A percentile compares a stretch with the other conserved stretches of the same genome.
phyloP scores from a whole-genome alignment of 768 basidiomycete genomes.

The Leccinum barrowsii region DNA sequence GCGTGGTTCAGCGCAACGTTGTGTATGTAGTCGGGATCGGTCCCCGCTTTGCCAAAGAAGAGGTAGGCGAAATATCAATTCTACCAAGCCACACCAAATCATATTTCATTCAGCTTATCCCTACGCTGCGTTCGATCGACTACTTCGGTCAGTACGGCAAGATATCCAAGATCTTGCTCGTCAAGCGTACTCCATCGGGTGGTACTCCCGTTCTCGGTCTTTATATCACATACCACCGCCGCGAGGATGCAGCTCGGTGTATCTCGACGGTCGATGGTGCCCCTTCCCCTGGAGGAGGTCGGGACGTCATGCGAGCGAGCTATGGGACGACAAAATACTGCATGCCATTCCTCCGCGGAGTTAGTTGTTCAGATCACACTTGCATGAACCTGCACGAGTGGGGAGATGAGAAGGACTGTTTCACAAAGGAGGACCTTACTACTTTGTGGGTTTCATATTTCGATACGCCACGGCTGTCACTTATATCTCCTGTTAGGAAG shows the following conservation, averaged over 20 bases:
- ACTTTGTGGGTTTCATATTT: slow-evolving; percentile 61
- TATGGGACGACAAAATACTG: slow-evolving; percentile 98
- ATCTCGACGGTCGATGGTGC: slow-evolving; percentile 93
- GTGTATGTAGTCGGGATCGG: slow-evolving; percentile 97
- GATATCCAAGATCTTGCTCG: slow-evolving; percentile 90
- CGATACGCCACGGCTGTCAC: background rate
- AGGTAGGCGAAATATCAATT: slow-evolving; percentile 51
- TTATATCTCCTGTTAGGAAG: slow-evolving; percentile 50
- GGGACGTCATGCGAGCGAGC: slow-evolving; percentile 88
- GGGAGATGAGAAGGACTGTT: slow-evolving; percentile 98
- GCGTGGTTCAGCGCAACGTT: slow-evolving; percentile 94
- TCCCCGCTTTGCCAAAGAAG: slow-evolving; percentile 91
- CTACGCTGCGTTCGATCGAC: slow-evolving; percentile 88
- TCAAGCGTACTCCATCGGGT: slow-evolving; percentile 80
- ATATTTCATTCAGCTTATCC: slow-evolving; percentile 60
- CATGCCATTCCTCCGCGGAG: slow-evolving; percentile 87
- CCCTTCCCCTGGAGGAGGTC: slow-evolving; percentile 83
- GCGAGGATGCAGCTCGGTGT: slow-evolving; percentile 92
- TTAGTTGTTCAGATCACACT: slow-evolving; percentile 77
- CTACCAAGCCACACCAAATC: background rate
- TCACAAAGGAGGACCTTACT: slow-evolving; percentile 93
- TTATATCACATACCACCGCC: slow-evolving; percentile 92
- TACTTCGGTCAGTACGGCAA: slow-evolving; percentile 99
- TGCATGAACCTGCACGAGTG: slow-evolving; percentile 97
- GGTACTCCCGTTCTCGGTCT: slow-evolving; percentile 81